These are phyloP conservation scores for Linaria vulgaris DNA, from an alignment of 257 asterid species.

Conservation along the genomic window DNA sequence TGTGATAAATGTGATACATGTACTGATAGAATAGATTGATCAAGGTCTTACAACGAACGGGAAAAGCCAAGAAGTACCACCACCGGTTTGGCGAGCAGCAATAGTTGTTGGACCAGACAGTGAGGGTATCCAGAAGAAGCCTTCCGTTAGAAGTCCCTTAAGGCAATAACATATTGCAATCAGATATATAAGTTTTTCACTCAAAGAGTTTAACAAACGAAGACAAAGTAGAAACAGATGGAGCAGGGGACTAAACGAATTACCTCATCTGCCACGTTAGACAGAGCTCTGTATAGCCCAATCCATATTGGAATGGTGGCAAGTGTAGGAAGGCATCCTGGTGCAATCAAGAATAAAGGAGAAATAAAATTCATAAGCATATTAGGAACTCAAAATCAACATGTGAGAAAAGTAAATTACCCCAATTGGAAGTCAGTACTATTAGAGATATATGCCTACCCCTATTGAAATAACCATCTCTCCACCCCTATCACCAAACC, in stretches of 20 bases:
- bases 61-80: slow-evolving; percentile 96
- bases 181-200: slow-evolving; percentile 13
- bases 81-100: slow-evolving; percentile 87
- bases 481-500: background rate
- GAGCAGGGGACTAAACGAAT: background rate
- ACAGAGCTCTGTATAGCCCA: slow-evolving; percentile 97
- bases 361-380: slow-evolving; percentile 2
- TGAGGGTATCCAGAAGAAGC: slow-evolving; percentile 99
- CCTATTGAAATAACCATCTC: background rate
- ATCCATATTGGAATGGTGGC: slow-evolving; percentile 99
- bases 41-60: slow-evolving; percentile 74
- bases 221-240: slow-evolving; percentile 7
- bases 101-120: slow-evolving; percentile 92
- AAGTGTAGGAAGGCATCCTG: slow-evolving; percentile 98
- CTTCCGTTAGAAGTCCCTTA: slow-evolving; percentile 94
- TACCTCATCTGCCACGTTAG: slow-evolving; percentile 98
- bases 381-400: slow-evolving; percentile 2
- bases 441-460: slow-evolving; percentile 1
- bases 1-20: slow-evolving; percentile 3
- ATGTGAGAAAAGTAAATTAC: slow-evolving; percentile 10
- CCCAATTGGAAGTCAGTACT: slow-evolving; percentile 14
- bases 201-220: background rate
- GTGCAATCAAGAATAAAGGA: slow-evolving; percentile 17
- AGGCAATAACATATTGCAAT: slow-evolving; percentile 22
- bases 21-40: slow-evolving; percentile 21